These are phyloP conservation scores for Microstegium vimineum DNA, from an alignment of 176 grass and related monocot genomes.

Conservation along the genomic window DNA sequence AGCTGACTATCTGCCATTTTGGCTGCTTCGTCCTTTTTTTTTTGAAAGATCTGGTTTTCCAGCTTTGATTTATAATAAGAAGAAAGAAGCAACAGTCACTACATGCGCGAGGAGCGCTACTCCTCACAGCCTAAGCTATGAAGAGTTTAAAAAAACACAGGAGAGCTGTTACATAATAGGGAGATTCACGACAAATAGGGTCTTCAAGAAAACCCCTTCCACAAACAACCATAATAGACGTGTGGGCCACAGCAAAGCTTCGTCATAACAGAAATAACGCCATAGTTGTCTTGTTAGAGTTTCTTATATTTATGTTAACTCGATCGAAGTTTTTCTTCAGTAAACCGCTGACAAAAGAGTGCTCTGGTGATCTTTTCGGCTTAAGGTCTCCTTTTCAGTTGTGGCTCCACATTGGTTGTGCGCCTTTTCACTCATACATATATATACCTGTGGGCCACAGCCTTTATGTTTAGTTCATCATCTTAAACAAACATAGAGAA, in stretches of 20 bases:
- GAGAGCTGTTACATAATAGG: no score
- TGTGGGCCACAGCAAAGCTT: no score
- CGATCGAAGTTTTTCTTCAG: background rate
- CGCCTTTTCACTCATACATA: conserved; percentile 28
- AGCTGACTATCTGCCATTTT: background rate
- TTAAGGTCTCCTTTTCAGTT: conserved; percentile 26
- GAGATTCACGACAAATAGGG: no score
- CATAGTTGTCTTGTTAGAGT: background rate
- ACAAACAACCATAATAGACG: no score
- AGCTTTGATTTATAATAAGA: no score
- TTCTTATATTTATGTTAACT: background rate
- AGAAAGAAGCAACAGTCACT: no score
- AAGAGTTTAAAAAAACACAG: no score
- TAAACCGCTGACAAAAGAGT: background rate
- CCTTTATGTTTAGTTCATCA: conserved; percentile 21
- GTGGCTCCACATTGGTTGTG: conserved; percentile 4
- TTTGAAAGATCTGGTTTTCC: no score
- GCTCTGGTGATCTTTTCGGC: background rate
- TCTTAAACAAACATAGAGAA: background rate
- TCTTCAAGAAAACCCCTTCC: no score
- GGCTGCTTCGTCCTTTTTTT: no score
- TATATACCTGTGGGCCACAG: background rate
- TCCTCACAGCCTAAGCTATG: no score
- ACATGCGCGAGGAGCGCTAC: no score
- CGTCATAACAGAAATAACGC: background rate